Conservation (phyloP, 495 filamentous ascomycete species). For the Coniosporium apollinis region DNA sequence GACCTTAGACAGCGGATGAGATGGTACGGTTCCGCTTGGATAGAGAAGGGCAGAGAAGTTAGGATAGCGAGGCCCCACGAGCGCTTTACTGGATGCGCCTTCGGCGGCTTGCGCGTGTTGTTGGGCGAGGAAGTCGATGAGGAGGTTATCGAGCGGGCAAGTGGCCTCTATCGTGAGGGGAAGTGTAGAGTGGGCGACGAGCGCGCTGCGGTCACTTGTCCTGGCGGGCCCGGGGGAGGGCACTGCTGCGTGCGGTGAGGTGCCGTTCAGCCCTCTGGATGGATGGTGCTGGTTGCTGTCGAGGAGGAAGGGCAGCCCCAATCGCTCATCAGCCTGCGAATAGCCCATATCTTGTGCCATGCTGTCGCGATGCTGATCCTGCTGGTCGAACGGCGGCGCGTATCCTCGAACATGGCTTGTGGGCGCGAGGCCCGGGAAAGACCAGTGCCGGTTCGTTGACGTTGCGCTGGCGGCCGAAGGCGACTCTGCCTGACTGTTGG, state of each 20-base stretch:
- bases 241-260: neutral
- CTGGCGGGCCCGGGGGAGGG: neutral
- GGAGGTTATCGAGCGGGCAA: slow-evolving; percentile 54
- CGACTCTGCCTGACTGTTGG: slow-evolving; percentile 12
- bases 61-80: slow-evolving; percentile 59
- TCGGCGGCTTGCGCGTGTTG: slow-evolving; percentile 45
- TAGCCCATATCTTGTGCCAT: slow-evolving; percentile 36
- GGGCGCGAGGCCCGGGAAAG: slow-evolving; percentile 11
- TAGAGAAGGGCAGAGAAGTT: slow-evolving; percentile 59
- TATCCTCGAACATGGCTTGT: slow-evolving; percentile 10
- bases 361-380: slow-evolving; percentile 39
- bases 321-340: slow-evolving; percentile 21
- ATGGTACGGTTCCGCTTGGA: slow-evolving; percentile 38
- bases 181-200: slow-evolving; percentile 29
- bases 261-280: slow-evolving; percentile 2
- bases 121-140: slow-evolving; percentile 61
- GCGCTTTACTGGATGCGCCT: slow-evolving; percentile 38
- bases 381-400: slow-evolving; percentile 24
- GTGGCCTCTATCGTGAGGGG: slow-evolving; percentile 44
- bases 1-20: slow-evolving; percentile 63
- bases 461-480: slow-evolving; percentile 10
- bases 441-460: slow-evolving; percentile 8
- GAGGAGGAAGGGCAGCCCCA: slow-evolving; percentile 54
- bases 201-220: neutral
- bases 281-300: slow-evolving; percentile 21